Evolutionary conservation across 257 asterid species (phyloP).

Genomic region (Osmanthus fragrans): DNA sequence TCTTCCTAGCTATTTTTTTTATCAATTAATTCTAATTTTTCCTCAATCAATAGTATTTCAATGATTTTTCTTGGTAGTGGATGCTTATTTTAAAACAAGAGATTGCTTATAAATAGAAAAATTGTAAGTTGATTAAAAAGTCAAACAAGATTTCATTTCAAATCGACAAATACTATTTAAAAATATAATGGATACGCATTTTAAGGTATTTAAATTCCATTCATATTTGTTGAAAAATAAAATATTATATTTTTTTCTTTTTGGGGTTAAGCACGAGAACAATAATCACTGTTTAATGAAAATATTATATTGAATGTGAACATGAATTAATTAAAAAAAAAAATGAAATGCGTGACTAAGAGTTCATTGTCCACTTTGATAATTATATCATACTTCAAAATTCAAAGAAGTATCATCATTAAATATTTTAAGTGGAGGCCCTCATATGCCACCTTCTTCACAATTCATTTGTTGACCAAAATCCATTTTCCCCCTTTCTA

Average conservation of each 20-base stretch:
- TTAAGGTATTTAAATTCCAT: neutral
- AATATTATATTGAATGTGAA: constrained; percentile 8
- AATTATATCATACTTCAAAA: constrained; percentile 17
- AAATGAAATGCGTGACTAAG: constrained; percentile 12
- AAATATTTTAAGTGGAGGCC: constrained; percentile 35
- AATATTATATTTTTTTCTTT: neutral
- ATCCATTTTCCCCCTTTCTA: constrained; percentile 26
- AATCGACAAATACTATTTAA: neutral
- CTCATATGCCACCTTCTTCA: constrained; percentile 55
- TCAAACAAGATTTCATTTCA: neutral
- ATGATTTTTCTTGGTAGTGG: neutral
- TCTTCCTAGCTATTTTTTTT: neutral
- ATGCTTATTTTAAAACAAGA: neutral
- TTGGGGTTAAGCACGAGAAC: neutral
- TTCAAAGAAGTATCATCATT: constrained; percentile 33
- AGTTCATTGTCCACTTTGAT: constrained; percentile 41
- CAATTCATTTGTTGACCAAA: constrained; percentile 40
- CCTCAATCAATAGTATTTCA: neutral
- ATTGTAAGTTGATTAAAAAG: neutral
- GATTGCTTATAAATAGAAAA: neutral
- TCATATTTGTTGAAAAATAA: neutral
- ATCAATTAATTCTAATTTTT: neutral
- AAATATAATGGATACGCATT: no score
- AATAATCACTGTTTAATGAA: constrained; percentile 5
- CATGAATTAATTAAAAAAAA: constrained; percentile 3